phyloP scores from a whole-genome alignment of 805 yeast species.

The Maudiozyma barnettii region DNA sequence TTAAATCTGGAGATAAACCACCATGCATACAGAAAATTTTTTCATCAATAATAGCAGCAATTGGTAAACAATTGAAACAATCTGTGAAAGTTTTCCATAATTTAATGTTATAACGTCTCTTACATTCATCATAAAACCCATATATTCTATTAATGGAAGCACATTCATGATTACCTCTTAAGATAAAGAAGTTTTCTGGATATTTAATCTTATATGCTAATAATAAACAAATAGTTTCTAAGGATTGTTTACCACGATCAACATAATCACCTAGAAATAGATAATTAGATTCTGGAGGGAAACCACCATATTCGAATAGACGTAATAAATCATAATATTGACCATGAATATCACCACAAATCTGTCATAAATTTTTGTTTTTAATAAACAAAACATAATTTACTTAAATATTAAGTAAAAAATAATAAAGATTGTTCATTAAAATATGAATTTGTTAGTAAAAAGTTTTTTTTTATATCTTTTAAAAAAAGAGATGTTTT shows the following conservation, averaged over 20 bases:
- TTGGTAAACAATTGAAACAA: conserved; percentile 96
- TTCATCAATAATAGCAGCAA: conserved; percentile 96
- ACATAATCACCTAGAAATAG: conserved; percentile 94
- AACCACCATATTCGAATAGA: conserved; percentile 95
- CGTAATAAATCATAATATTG: conserved; percentile 94
- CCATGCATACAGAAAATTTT: conserved; percentile 99
- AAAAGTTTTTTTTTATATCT: too few species aligned
- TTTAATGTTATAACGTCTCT: conserved; percentile 94
- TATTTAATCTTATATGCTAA: conserved; percentile 95
- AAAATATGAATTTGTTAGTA: too few species aligned
- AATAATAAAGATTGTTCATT: too few species aligned
- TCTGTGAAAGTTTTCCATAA: conserved; percentile 98
- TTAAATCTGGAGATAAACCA: conserved; percentile 93
- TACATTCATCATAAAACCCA: conserved; percentile 97
- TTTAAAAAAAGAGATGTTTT: too few species aligned
- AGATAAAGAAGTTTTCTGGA: conserved; percentile 93
- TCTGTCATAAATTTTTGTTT: conserved; percentile 25
- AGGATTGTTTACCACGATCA: conserved; percentile 95
- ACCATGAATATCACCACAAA: conserved; percentile 97
- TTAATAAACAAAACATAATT: background rate
- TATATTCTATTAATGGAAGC: conserved; percentile 96
- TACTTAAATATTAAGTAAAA: too few species aligned
- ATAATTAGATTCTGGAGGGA: conserved; percentile 98
- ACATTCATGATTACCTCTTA: conserved; percentile 97
- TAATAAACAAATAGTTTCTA: conserved; percentile 89